These are phyloP conservation scores for Paratinospora sagittata DNA, from an alignment of 164 flowering plant genomes.

Conservation along the genomic window DNA sequence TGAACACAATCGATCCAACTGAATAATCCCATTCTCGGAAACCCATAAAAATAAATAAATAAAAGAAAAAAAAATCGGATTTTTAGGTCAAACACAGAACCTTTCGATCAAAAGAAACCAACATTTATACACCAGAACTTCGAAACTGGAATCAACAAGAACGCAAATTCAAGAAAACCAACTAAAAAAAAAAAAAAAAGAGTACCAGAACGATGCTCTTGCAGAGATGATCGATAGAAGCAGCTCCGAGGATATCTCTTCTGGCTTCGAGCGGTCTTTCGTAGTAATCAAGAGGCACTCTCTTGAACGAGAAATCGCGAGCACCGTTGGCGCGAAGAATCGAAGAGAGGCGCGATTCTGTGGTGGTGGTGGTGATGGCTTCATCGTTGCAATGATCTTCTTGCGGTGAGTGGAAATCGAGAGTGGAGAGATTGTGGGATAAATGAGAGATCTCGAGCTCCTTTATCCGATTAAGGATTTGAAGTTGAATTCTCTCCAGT, in stretches of 20 bases:
- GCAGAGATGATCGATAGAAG: slow-evolving; percentile 84
- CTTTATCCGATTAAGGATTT: slow-evolving; percentile 50
- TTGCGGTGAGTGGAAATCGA: slow-evolving; percentile 19
- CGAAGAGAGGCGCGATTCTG: slow-evolving; percentile 61
- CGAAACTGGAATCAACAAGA: background rate
- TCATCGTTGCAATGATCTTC: background rate
- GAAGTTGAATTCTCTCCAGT: slow-evolving; percentile 42
- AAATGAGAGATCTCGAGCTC: slow-evolving; percentile 33
- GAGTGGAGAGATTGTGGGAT: slow-evolving; percentile 15
- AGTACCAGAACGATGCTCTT: slow-evolving; percentile 88
- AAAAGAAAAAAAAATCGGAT: background rate
- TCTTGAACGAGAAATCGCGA: slow-evolving; percentile 63
- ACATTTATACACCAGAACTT: background rate
- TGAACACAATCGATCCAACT: no score
- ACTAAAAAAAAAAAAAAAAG: background rate
- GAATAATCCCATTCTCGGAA: background rate
- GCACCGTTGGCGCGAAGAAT: slow-evolving; percentile 59
- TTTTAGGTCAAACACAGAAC: background rate
- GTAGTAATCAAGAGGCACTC: slow-evolving; percentile 77
- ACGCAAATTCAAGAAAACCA: background rate
- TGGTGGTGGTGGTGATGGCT: slow-evolving; percentile 28
- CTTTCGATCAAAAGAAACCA: background rate
- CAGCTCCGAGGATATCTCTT: slow-evolving; percentile 62
- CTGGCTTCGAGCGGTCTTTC: slow-evolving; percentile 64
- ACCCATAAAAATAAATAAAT: background rate